Evolutionary conservation across 2,329 filamentous ascomycete species (phyloP).

Genomic region (Stemphylium lycopersici): DNA sequence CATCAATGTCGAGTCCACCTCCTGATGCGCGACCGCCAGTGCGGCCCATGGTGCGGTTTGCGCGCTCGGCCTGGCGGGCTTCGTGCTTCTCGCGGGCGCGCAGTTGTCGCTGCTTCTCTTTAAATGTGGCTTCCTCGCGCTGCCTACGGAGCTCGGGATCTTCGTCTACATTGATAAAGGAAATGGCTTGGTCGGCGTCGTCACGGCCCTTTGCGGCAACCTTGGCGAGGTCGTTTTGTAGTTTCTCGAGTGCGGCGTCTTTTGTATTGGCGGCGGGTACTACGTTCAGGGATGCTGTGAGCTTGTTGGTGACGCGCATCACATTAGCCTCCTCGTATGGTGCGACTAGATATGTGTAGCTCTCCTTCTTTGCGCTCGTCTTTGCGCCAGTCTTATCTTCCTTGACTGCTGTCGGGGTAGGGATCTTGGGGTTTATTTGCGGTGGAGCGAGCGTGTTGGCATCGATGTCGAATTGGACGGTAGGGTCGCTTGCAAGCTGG

Average conservation of each 20-base stretch:
- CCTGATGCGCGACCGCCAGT: constrained; percentile 60
- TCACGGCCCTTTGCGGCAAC: constrained; percentile 59
- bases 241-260: constrained; percentile 72
- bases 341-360: constrained; percentile 76
- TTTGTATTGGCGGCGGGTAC: constrained; percentile 70
- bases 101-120: constrained; percentile 68
- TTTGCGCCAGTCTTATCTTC: constrained; percentile 20
- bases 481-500: constrained; percentile 70
- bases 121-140: constrained; percentile 75
- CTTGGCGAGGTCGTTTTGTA: constrained; percentile 71
- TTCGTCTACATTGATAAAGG: constrained; percentile 72
- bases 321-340: constrained; percentile 72
- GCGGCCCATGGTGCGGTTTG: constrained; percentile 56
- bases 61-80: constrained; percentile 66
- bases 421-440: constrained; percentile 56
- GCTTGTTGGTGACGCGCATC: constrained; percentile 75
- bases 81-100: constrained; percentile 71
- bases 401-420: constrained; percentile 53
- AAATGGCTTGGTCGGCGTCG: constrained; percentile 59
- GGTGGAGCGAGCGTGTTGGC: constrained; percentile 72
- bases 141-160: constrained; percentile 79
- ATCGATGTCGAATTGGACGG: constrained; percentile 75
- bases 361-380: constrained; percentile 62
- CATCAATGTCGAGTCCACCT: constrained; percentile 64
- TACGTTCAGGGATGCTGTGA: constrained; percentile 74